Evolutionary conservation across 2,329 filamentous ascomycete genomes (phyloP).

Genomic region (Incumbomyces lentus): DNA sequence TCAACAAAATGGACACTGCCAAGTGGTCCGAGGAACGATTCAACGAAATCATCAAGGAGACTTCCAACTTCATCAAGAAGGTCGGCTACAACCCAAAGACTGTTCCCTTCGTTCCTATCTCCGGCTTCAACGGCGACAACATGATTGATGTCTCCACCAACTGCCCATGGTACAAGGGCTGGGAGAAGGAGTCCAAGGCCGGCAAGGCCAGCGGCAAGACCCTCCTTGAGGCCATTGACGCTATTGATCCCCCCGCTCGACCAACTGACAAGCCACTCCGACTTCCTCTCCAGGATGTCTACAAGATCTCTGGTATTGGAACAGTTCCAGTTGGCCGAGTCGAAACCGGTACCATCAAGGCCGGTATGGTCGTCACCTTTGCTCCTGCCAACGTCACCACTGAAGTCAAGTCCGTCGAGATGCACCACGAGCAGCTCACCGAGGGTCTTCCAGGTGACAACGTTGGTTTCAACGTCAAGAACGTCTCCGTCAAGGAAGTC

Average conservation of each 20-base stretch:
- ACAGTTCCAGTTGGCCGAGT: constrained; percentile 99
- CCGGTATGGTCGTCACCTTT: constrained; percentile 82
- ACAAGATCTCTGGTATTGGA: constrained; percentile 99
- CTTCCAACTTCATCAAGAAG: constrained; percentile 99
- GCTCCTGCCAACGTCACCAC: constrained; percentile 98
- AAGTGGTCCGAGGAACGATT: constrained; percentile 95
- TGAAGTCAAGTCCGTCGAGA: constrained; percentile 99
- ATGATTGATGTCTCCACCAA: constrained; percentile 85
- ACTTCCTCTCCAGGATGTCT: constrained; percentile 99
- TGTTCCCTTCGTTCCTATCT: constrained; percentile 98
- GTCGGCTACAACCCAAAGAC: constrained; percentile 99
- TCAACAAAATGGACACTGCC: constrained; percentile 99
- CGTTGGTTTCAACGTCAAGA: constrained; percentile 99
- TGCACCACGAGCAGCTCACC: constrained; percentile 98
- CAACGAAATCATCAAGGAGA: constrained; percentile 99
- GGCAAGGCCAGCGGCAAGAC: constrained; percentile 87
- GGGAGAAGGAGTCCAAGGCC: constrained; percentile 95
- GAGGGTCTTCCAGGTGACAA: constrained; percentile 99
- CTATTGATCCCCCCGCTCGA: constrained; percentile 84
- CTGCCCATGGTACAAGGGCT: constrained; percentile 99
- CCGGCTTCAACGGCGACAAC: constrained; percentile 99
- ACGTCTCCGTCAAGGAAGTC: constrained; percentile 99
- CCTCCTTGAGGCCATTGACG: constrained; percentile 96
- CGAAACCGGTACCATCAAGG: constrained; percentile 94
- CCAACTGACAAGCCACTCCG: constrained; percentile 98